Evolutionary conservation across 108 stramenopile species (phyloP).

Genomic region (Schizochytrium sp.): DNA sequence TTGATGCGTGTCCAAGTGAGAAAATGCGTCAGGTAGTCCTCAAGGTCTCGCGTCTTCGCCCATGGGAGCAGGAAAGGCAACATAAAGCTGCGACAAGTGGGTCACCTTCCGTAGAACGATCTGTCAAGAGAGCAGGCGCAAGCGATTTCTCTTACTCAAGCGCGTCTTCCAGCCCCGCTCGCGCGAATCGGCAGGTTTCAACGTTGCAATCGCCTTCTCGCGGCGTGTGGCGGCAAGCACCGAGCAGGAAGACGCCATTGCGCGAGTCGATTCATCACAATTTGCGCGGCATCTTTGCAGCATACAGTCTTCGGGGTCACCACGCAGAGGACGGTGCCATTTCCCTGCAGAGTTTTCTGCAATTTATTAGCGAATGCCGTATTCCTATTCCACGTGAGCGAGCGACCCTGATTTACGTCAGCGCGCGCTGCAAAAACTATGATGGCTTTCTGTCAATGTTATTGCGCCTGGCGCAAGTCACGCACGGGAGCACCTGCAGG

Average conservation of each 20-base stretch:
- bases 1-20: background rate
- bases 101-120: background rate
- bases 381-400: background rate
- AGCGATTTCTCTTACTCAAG: background rate
- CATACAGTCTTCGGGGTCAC: background rate
- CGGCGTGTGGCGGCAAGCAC: background rate
- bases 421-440: background rate
- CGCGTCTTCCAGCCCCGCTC: background rate
- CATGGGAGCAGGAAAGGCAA: background rate
- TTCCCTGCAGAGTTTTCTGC: background rate
- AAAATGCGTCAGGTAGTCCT: background rate
- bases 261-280: background rate
- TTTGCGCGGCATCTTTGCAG: background rate
- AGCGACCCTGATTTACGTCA: background rate
- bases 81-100: background rate
- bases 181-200: background rate
- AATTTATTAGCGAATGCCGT: background rate
- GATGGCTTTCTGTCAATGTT: conserved; percentile 3
- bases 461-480: background rate
- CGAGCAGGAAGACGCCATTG: background rate
- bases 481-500: background rate
- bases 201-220: background rate
- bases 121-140: background rate
- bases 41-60: background rate
- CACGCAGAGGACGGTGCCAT: background rate